Conservation (phyloP, 768 basidiomycete genomes). For the Agaricus bisporus region DNA sequence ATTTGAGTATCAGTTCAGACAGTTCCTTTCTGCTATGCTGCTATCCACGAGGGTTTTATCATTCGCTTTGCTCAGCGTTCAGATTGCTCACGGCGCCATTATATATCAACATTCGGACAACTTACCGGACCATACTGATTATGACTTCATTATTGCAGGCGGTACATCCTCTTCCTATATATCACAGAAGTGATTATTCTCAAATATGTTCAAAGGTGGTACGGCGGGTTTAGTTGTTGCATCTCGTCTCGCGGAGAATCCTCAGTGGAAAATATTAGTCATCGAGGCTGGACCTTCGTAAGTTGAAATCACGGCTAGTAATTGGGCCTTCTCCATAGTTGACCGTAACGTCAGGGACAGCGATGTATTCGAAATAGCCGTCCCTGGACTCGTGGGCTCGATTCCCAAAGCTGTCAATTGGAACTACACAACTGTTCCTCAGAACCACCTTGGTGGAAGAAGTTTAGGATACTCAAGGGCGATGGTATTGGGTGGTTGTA, state of each 20-base stretch:
- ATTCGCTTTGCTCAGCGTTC: not conserved
- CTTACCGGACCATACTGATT: not conserved
- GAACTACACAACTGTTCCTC: slow-evolving; percentile 14
- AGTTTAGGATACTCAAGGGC: slow-evolving; percentile 3
- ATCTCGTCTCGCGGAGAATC: slow-evolving; percentile 9
- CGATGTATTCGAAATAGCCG: not conserved
- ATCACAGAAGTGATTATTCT: not conserved
- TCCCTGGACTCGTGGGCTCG: not conserved
- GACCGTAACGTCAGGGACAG: not conserved
- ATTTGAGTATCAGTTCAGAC: not conserved
- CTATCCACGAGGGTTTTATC: slow-evolving; percentile 14
- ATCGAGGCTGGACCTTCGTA: slow-evolving; percentile 13
- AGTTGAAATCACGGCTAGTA: not conserved
- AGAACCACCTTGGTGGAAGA: slow-evolving; percentile 6
- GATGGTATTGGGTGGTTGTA: slow-evolving; percentile 11
- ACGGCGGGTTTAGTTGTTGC: slow-evolving; percentile 9
- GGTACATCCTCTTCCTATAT: not conserved
- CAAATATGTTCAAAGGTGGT: slow-evolving; percentile 4
- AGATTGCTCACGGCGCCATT: not conserved
- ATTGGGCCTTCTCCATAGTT: not conserved
- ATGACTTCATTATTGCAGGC: slow-evolving; percentile 11
- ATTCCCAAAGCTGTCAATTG: slow-evolving; percentile 10
- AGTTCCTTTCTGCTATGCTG: not conserved
- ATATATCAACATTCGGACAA: not conserved
- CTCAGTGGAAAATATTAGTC: slow-evolving; percentile 8